Conservation (phyloP, 2,329 filamentous ascomycete genomes). For the Camptophora hylomeconis region DNA sequence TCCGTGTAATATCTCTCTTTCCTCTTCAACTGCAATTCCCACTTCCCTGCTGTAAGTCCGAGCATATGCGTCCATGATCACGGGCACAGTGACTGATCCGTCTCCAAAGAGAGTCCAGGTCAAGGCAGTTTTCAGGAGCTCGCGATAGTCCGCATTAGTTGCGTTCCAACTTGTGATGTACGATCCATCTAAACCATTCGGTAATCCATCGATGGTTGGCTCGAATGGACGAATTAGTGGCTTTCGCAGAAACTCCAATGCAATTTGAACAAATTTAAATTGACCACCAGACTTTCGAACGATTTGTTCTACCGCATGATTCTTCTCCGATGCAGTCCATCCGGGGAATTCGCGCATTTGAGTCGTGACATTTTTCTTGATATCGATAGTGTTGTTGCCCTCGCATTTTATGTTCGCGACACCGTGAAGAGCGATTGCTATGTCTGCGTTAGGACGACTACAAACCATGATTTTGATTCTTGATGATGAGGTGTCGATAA, state of each 20-base stretch:
- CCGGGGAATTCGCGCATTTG: background rate
- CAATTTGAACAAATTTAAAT: conserved; percentile 2
- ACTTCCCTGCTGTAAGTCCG: background rate
- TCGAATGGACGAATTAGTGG: background rate
- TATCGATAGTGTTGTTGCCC: background rate
- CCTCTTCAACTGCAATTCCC: background rate
- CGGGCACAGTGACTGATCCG: background rate
- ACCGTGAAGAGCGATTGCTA: background rate
- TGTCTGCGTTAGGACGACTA: background rate
- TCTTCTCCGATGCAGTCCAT: background rate
- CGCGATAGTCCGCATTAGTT: background rate
- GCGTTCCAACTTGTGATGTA: background rate
- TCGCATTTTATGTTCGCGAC: conserved; percentile 1
- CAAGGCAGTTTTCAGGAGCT: conserved; percentile 1
- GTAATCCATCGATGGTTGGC: background rate
- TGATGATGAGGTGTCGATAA: background rate
- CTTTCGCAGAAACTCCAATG: conserved; percentile 1
- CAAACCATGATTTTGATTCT: conserved; percentile 1
- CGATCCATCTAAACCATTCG: background rate
- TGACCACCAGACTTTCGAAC: background rate
- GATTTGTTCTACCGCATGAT: background rate
- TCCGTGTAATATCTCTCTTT: too few species aligned
- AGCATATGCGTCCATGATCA: background rate
- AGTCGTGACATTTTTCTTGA: background rate
- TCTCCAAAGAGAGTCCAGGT: conserved; percentile 1